Evolutionary conservation across 2,329 filamentous ascomycete genomes (phyloP).

Genomic region (Westerdykella sp.): DNA sequence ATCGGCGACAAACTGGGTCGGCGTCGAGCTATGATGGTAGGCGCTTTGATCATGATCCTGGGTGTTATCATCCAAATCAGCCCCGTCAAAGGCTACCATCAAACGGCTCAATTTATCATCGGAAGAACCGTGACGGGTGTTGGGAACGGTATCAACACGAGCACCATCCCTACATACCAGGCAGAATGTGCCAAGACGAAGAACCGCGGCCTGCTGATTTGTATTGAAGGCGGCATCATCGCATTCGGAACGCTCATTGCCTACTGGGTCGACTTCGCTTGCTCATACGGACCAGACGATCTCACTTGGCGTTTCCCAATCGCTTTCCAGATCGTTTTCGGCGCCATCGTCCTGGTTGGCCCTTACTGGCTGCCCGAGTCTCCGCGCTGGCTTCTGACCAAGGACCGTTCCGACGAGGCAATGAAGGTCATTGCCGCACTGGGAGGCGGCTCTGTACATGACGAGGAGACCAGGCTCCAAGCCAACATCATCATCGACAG

Average conservation of each 20-base stretch:
- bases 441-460: constrained; percentile 44
- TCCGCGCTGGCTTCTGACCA: constrained; percentile 59
- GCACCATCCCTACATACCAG: constrained; percentile 50
- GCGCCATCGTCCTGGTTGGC: constrained; percentile 47
- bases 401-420: constrained; percentile 58
- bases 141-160: constrained; percentile 53
- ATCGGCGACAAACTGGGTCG: constrained; percentile 41
- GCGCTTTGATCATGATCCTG: constrained; percentile 39
- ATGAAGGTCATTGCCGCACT: constrained; percentile 48
- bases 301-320: constrained; percentile 49
- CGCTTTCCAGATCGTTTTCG: constrained; percentile 49
- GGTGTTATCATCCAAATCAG: constrained; percentile 39
- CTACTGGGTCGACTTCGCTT: constrained; percentile 43
- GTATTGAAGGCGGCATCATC: constrained; percentile 51
- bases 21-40: constrained; percentile 39
- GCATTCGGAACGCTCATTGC: constrained; percentile 48
- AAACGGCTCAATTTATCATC: constrained; percentile 48
- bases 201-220: constrained; percentile 56
- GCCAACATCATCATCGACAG: constrained; percentile 62
- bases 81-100: constrained; percentile 25
- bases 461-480: constrained; percentile 53
- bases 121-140: constrained; percentile 49
- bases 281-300: constrained; percentile 24
- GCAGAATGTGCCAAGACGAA: constrained; percentile 49
- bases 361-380: constrained; percentile 60